phyloP scores from a whole-genome alignment of 257 asterid species.

The Solanum ossicruentum region DNA sequence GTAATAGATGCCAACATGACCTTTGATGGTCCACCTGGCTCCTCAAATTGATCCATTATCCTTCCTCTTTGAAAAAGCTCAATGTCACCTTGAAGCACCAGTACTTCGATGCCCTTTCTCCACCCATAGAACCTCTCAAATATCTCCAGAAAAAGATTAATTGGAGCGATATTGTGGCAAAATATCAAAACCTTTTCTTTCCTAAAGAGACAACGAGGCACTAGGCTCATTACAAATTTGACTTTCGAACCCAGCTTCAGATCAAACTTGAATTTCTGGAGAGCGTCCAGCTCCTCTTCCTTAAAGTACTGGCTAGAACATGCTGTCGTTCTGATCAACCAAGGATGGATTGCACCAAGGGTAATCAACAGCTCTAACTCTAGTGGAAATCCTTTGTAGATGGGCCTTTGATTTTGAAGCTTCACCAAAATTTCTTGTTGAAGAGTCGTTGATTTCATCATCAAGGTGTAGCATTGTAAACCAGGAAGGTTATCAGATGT shows the following conservation, averaged over 20 bases:
- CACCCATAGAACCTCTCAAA: constrained; percentile 69
- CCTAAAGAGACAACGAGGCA: constrained; percentile 68
- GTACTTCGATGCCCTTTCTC: constrained; percentile 77
- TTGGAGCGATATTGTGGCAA: constrained; percentile 94
- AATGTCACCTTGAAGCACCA: constrained; percentile 92
- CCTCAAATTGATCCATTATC: constrained; percentile 89
- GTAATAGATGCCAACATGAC: constrained; percentile 92
- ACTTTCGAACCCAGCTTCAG: constrained; percentile 79
- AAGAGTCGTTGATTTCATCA: constrained; percentile 82
- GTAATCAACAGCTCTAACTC: constrained; percentile 84
- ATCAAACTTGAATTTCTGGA: constrained; percentile 61
- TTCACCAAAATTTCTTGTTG: constrained; percentile 61
- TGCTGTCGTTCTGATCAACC: constrained; percentile 75
- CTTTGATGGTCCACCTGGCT: constrained; percentile 74
- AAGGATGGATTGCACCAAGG: constrained; percentile 94
- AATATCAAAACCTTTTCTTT: constrained; percentile 73
- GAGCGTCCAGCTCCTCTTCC: constrained; percentile 49
- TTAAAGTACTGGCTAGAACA: constrained; percentile 63
- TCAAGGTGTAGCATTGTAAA: constrained; percentile 77
- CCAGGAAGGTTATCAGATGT: constrained; percentile 76
- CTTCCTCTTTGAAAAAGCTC: constrained; percentile 93
- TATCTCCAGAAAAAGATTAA: constrained; percentile 65
- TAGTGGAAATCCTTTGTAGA: constrained; percentile 77
- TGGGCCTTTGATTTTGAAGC: constrained; percentile 72
- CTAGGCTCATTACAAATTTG: constrained; percentile 79